phyloP scores from a whole-genome alignment of 306 rosid species.

The Ochetophila trinervis region DNA sequence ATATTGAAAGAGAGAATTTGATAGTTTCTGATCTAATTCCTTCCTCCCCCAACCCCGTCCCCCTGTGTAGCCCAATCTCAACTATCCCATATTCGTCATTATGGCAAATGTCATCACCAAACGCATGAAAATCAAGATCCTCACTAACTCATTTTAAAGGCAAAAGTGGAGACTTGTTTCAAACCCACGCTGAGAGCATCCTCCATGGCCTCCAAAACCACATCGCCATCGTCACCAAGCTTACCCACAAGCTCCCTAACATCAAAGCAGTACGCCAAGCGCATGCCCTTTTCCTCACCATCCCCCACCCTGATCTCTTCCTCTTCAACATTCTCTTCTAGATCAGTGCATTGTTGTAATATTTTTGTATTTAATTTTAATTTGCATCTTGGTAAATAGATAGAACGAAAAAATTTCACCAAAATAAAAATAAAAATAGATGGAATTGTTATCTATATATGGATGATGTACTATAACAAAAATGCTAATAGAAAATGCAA shows the following conservation, averaged over 20 bases:
- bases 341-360: no score
- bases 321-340: constrained; percentile 80
- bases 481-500: no score
- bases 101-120: constrained; percentile 7
- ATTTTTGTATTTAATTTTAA: no score
- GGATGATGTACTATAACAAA: no score
- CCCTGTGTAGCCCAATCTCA: not conserved
- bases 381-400: no score
- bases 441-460: no score
- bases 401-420: no score
- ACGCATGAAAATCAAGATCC: constrained; percentile 43
- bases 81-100: constrained; percentile 26
- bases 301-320: constrained; percentile 73
- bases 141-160: constrained; percentile 39
- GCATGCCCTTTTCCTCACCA: constrained; percentile 55
- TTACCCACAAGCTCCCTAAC: constrained; percentile 75
- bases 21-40: constrained; percentile 31
- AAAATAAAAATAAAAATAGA: no score
- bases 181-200: constrained; percentile 74
- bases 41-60: constrained; percentile 6
- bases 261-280: constrained; percentile 60
- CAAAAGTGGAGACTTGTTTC: no score
- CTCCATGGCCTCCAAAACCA: constrained; percentile 61
- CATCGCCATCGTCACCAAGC: constrained; percentile 74
- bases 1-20: constrained; percentile 15